Base-by-base conservation (phyloP, 106 monocot genomes). In the Posidonia australis region DNA sequence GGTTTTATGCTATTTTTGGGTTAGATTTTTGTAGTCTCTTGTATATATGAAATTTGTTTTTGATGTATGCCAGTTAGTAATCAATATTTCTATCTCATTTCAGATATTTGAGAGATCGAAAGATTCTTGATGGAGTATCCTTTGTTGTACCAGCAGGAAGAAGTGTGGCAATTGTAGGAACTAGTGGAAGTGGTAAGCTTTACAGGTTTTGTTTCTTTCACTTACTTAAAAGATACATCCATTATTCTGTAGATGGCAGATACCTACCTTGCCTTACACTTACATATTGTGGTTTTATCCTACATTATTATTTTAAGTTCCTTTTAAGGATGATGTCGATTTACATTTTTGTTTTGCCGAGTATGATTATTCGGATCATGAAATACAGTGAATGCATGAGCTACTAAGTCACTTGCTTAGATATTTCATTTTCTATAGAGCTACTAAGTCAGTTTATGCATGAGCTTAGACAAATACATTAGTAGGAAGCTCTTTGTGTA, bases 121-220 rank as follows among this genome's bases (percentile, higher is more conserved):
- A 83, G 70, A 90, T 98, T 81, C 96, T 98, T 71, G 82, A 98
- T 80, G 96, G 96, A 52, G 67, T 85, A 70, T 85, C 96, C 24
- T 98, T 98, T 77, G 71, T 82, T 52, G 96, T 98, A 51, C 75
- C 90, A 62, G 90, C 87, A 58, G 96, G 90, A 61, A 87, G 55
- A 73, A 96, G 87, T 60, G 78, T 90, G 60, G 96, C 96, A 25
- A 96, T 96, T 75, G 96, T 96, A 75, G 96, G 96, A 72, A 90
- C 87, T 21, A 96, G 96, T 73, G 96, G 96, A 28, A 90, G 96
- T 74, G 96, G 96, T 96, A 81, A 80, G 51, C 1, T 10, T 23
- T 62, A 54, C 13, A 20, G 23, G 20, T 60, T 66, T 5, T 60
- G 20, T 14, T 23, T 43, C 28, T 29, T 60, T 25, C 13, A 13